Base-by-base conservation (phyloP, 176 grass and related monocot species). In the Eremochloa ophiuroides region DNA sequence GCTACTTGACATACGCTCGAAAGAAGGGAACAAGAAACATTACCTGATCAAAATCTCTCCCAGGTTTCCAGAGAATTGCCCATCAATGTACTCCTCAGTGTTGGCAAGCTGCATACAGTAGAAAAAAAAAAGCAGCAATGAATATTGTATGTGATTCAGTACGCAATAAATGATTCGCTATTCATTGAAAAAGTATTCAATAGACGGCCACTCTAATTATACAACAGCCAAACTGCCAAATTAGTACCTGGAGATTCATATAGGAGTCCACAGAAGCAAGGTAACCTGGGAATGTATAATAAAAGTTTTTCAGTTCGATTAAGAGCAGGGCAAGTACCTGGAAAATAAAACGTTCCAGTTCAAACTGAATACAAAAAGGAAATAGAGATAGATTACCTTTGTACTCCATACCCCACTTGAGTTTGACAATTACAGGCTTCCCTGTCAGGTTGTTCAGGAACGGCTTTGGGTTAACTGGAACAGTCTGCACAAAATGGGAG, bases 321-420 rank as follows among this genome's bases (percentile, higher is more conserved):
- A 17, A 70, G 25, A 20, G 12, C 41, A 26, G 28, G 31, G 16
- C 26, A 3, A 75, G 66, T 41, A 62, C 80, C 12, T 39, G 31
- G 27, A 16, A 83, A 80, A 51, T 15, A 79, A 53, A 78, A 20
- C 12, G 55, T 18, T 22, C 33, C 5, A 18, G 35, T 31, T 62
- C 12, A 17, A 15, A 63, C 11, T 76, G 56, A 53, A 30, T 50
- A 70, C 16, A 16, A 86, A 50, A 60, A 65, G 33, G 6, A 18
- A 5, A 72, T 12, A 86, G 28, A 18, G 7, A 72, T 12, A 86
- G 28, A 43, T 80, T 84, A 98, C 95, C 95, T 94, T 95, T 98
- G 71, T 98, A 95, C 63, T 98, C 95, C 95, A 98, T 98, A 55
- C 95, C 95, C 95, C 95, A 95, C 79, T 98, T 98, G 46, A 95